Percentiles rank a stretch among this genome's conserved stretches.
Evolutionary conservation across 345 rosid genomes (phyloP).

Genomic region (Salix viminalis): DNA sequence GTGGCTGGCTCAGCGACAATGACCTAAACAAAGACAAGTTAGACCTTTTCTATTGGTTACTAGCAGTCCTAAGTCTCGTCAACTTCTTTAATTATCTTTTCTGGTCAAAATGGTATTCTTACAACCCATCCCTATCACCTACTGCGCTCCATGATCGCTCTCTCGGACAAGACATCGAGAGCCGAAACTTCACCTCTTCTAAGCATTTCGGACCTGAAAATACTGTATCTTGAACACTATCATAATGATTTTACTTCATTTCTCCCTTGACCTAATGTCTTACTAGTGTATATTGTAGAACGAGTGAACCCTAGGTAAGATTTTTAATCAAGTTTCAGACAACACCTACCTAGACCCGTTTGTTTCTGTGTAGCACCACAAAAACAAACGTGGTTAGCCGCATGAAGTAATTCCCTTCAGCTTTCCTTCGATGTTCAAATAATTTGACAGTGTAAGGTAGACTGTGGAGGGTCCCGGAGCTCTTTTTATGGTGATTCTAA

Average conservation of each 20-base stretch:
- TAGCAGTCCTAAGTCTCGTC: constrained; percentile 52
- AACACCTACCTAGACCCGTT: neutral
- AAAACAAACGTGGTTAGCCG: no score
- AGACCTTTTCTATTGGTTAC: constrained; percentile 66
- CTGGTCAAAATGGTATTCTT: constrained; percentile 55
- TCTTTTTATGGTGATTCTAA: neutral
- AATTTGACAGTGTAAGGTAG: neutral
- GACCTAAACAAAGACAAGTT: constrained; percentile 51
- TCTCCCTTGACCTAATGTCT: neutral
- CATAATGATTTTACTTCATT: neutral
- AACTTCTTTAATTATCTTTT: constrained; percentile 50
- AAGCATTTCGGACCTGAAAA: constrained; percentile 5
- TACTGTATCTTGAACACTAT: neutral
- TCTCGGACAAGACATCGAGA: constrained; percentile 30
- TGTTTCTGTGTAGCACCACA: no score
- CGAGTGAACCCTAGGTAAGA: neutral
- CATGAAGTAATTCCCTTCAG: neutral
- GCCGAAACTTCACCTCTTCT: constrained; percentile 19
- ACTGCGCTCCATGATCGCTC: constrained; percentile 7
- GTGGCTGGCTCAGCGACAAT: constrained; percentile 62
- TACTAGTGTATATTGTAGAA: neutral
- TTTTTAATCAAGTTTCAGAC: neutral
- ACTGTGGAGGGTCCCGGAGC: constrained; percentile 6
- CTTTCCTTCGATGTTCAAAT: neutral
- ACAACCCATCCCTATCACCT: constrained; percentile 38